Evolutionary conservation across 169 alveolate species (phyloP).

Genomic region (Eimeria sp.): DNA sequence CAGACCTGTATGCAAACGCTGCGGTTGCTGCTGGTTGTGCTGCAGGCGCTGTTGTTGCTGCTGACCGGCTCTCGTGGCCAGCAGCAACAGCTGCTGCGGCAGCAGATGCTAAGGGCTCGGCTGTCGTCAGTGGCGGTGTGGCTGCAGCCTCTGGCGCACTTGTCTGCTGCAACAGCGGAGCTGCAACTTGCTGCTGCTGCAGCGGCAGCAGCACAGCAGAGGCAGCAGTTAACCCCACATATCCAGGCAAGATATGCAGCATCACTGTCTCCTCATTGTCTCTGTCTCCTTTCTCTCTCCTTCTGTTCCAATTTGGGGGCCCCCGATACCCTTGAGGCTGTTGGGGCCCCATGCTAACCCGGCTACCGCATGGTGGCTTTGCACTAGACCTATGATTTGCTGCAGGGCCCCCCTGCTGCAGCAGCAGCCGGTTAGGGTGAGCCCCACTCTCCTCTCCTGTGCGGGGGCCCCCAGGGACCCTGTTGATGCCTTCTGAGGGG

Average conservation of each 20-base stretch:
- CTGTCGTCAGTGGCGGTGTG: background rate
- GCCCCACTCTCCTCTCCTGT: background rate
- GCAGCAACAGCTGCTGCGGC: background rate
- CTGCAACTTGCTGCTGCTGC: background rate
- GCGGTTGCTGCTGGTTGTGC: background rate
- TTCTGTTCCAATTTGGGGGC: background rate
- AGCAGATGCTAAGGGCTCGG: background rate
- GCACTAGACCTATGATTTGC: too few relatives aligned
- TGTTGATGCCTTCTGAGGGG: background rate
- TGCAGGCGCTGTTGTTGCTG: background rate
- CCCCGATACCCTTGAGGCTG: background rate
- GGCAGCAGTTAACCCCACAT: background rate
- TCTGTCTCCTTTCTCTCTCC: background rate
- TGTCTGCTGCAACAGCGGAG: background rate
- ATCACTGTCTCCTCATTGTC: background rate
- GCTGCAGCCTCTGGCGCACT: background rate
- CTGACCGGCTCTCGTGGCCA: background rate
- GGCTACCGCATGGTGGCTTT: too few relatives aligned
- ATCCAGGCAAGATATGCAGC: background rate
- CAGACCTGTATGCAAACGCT: background rate
- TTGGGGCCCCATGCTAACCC: background rate
- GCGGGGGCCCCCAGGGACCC: background rate
- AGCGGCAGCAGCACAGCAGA: constrained; percentile 30
- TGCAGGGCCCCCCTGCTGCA: background rate
- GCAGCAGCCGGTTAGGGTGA: background rate